These are phyloP conservation scores for Eucalyptus camaldulensis DNA, from an alignment of 345 rosid genomes.

Conservation along the genomic window DNA sequence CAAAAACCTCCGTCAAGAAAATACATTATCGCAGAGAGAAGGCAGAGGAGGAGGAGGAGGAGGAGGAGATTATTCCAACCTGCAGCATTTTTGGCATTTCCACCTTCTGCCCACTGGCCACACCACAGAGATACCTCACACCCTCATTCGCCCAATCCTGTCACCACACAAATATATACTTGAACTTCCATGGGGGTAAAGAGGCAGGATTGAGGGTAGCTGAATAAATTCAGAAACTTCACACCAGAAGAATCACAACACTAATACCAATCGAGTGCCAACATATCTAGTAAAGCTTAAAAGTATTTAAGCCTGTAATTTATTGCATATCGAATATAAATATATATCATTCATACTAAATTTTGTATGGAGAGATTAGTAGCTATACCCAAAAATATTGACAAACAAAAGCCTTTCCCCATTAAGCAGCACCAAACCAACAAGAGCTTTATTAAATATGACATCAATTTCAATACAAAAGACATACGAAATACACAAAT, in stretches of 20 bases:
- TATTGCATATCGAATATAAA: background rate
- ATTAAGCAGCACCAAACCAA: background rate
- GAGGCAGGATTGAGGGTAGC: background rate
- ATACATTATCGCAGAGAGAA: background rate
- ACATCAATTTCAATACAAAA: background rate
- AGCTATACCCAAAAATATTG: background rate
- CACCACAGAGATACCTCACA: constrained; percentile 1
- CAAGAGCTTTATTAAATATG: background rate
- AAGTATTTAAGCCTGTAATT: background rate
- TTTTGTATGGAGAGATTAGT: background rate
- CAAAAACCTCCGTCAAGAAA: background rate
- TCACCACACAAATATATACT: background rate
- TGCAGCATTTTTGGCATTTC: constrained; percentile 6
- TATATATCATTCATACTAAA: background rate
- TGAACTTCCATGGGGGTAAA: background rate
- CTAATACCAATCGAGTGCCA: background rate
- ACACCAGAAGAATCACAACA: background rate
- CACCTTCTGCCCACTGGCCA: background rate
- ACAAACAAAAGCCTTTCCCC: background rate
- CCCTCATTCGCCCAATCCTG: constrained; percentile 7
- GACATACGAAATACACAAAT: background rate
- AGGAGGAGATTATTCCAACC: background rate
- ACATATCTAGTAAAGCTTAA: background rate
- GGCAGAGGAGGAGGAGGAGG: no score
- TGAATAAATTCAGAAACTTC: background rate